Conservation (phyloP, 257 asterid species). For the Phtheirospermum japonicum region DNA sequence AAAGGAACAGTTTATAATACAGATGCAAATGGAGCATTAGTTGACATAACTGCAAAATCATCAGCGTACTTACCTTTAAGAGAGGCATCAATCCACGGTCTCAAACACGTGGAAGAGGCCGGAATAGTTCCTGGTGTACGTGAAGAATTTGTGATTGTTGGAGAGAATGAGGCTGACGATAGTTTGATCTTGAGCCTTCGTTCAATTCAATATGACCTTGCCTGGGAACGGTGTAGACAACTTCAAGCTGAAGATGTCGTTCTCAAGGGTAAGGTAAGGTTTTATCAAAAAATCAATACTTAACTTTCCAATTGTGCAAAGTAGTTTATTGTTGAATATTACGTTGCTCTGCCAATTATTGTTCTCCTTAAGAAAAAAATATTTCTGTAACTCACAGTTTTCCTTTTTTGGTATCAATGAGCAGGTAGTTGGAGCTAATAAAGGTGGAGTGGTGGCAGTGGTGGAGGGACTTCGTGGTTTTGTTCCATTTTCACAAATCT, state of each 20-base stretch:
- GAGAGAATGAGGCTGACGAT: constrained; percentile 74
- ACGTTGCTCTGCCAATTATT: too few species aligned
- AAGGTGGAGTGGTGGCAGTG: constrained; percentile 90
- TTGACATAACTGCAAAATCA: constrained; percentile 89
- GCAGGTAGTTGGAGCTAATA: constrained; percentile 92
- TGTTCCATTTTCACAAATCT: constrained; percentile 93
- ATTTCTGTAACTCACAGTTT: too few species aligned
- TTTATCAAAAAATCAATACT: not conserved
- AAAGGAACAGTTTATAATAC: constrained; percentile 71
- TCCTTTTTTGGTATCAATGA: constrained; percentile 23
- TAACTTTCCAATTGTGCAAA: not conserved
- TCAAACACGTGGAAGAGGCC: constrained; percentile 78
- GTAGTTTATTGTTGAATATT: too few species aligned
- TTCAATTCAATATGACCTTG: constrained; percentile 77
- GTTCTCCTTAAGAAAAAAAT: too few species aligned
- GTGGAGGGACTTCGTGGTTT: constrained; percentile 95
- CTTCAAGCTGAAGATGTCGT: constrained; percentile 98
- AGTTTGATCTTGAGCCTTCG: constrained; percentile 89
- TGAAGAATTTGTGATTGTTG: constrained; percentile 79
- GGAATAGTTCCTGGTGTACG: constrained; percentile 80
- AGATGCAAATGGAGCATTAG: constrained; percentile 87
- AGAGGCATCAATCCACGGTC: constrained; percentile 74
- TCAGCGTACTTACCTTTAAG: constrained; percentile 83
- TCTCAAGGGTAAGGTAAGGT: constrained; percentile 81
- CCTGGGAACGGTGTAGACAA: constrained; percentile 96